Percentiles rank a stretch among this genome's conserved stretches.
Conservation (phyloP, 371 early-diverging fungal genomes). For the Rhizomucor miehei region DNA sequence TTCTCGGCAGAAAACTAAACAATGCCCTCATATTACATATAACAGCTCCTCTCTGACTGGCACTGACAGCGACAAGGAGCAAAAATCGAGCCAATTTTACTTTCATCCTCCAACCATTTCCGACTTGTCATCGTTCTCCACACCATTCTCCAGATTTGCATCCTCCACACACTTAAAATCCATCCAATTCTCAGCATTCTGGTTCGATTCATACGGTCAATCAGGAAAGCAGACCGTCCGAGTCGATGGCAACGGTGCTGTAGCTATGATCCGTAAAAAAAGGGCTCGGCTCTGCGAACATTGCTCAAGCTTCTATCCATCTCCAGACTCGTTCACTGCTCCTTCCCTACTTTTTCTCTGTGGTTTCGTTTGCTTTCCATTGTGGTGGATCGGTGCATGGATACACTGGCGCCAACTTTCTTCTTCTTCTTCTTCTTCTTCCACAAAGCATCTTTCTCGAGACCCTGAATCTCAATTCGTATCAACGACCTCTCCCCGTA, state of each 20-base stretch:
- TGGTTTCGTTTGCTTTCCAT: slow-evolving; percentile 10
- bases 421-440: slow-evolving; percentile 3
- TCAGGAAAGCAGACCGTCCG: slow-evolving; percentile 3
- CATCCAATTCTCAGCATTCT: slow-evolving; percentile 8
- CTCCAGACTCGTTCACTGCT: neutral
- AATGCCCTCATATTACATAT: neutral
- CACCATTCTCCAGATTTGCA: neutral
- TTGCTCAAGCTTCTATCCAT: neutral
- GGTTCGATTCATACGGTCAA: slow-evolving; percentile 1
- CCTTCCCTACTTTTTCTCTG: slow-evolving; percentile 5
- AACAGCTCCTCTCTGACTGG: neutral
- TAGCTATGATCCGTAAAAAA: neutral
- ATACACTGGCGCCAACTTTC: neutral
- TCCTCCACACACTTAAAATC: neutral
- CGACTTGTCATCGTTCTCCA: slow-evolving; percentile 1
- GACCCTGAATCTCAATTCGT: slow-evolving; percentile 1
- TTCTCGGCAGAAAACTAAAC: neutral
- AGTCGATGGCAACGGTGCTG: neutral
- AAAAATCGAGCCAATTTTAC: neutral
- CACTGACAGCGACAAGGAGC: neutral
- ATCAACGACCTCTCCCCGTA: neutral
- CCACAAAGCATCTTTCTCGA: neutral
- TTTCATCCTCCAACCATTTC: slow-evolving; percentile 3
- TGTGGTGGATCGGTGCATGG: slow-evolving; percentile 15
- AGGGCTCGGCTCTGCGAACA: too few species aligned